Evolutionary conservation across 208 protist genomes (phyloP).

Genomic region (Trypanosoma avium): DNA sequence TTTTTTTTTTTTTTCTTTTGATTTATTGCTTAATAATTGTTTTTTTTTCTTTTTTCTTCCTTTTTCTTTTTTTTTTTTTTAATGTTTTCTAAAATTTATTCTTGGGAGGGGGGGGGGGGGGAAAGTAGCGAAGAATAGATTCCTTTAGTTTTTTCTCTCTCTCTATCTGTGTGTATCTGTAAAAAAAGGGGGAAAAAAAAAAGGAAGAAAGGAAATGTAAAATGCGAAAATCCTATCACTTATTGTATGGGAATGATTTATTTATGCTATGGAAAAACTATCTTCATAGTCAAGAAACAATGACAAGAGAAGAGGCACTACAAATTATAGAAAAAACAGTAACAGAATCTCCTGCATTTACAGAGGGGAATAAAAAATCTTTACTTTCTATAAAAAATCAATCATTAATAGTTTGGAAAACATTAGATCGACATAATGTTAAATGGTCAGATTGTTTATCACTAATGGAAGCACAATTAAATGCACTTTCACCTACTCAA

Average conservation of each 20-base stretch:
- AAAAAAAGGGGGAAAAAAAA: slow-evolving; percentile 5
- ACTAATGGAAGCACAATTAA: slow-evolving; percentile 48
- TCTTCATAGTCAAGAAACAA: not conserved
- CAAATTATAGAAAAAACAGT: slow-evolving; percentile 39
- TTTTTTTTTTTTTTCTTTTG: slow-evolving; percentile 3
- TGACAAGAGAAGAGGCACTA: slow-evolving; percentile 15
- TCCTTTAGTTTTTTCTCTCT: not conserved
- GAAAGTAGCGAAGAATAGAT: too few relatives aligned
- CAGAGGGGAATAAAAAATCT: not conserved
- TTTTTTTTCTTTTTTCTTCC: slow-evolving; percentile 13
- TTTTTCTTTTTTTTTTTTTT: slow-evolving; percentile 3
- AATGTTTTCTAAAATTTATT: not conserved
- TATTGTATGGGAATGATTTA: slow-evolving; percentile 6
- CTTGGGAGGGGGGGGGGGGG: too few relatives aligned
- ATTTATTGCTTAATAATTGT: not conserved
- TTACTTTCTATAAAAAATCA: slow-evolving; percentile 19
- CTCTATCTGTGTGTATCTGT: not conserved
- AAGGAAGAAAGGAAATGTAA: not conserved
- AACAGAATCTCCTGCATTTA: not conserved
- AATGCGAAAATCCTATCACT: slow-evolving; percentile 17
- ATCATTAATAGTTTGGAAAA: slow-evolving; percentile 56
- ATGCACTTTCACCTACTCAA: slow-evolving; percentile 32
- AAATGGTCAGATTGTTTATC: slow-evolving; percentile 41
- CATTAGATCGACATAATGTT: slow-evolving; percentile 48
- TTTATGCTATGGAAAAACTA: slow-evolving; percentile 4